Base-by-base conservation (phyloP, 768 basidiomycete genomes). In the Leccinum pellstonianum region DNA sequence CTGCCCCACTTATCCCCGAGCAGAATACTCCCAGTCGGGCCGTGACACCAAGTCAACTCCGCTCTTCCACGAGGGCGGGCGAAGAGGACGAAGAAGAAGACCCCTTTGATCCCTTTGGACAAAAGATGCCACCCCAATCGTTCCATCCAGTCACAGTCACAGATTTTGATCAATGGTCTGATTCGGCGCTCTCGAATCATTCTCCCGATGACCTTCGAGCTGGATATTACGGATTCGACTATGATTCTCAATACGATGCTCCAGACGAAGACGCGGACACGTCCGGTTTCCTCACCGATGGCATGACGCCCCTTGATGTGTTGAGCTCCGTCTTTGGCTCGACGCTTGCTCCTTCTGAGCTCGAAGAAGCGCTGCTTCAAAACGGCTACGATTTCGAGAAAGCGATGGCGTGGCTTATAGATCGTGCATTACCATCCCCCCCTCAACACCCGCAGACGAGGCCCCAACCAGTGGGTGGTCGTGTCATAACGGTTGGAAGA, bases 231-330 rank as follows among this genome's bases (percentile, higher is more conserved):
- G 66, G 59, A 21, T 73, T 70, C 33, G 69, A 73, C 23, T 75
- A 68, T 51, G 77, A 76, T 56, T 50, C 64, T 59, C 70, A 74
- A 46, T 74, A 66, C 35, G 72, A 74, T 53, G 62, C 61, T 19
- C 64, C 68, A n/a, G 65, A 64, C 7, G 75, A 79, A 53, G 83
- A 84, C 57, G 76, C 77, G 6, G 83, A 87, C 38, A 79, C 80
- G 12, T 76, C 80, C 37, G 82, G 83, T 35, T 78, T 84, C 75
- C 81, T 93, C 54, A 90, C 88, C 0, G 90, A 92, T 70, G 94
- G 94, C 48, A 96, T 99, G 93, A 96, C 96, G 1, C 97, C 97
- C 1, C 90, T 99, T 67, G 97, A 99, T 67, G 94, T 98, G 47
- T 87, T 99, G 19, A 86, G 84, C 70, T 94, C 92, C 47, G 92